Evolutionary conservation across 2,329 filamentous ascomycete species (phyloP).

Genomic region (Botryotinia narcissicola): DNA sequence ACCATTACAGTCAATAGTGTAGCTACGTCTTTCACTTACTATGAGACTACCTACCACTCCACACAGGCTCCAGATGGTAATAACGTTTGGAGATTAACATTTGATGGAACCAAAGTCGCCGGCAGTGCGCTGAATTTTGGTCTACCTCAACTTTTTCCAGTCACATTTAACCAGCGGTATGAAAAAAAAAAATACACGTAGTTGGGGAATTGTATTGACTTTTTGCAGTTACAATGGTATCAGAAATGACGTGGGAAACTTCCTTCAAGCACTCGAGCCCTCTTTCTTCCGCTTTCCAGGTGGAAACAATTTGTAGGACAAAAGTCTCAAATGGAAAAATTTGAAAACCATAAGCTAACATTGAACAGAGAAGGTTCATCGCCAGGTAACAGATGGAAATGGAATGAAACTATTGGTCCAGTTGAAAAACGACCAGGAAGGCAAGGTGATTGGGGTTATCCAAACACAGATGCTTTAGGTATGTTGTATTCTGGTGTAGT

Average conservation of each 20-base stretch:
- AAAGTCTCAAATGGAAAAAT: neutral
- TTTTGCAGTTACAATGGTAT: slow-evolving; percentile 50
- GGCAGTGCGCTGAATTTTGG: slow-evolving; percentile 48
- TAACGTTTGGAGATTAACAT: slow-evolving; percentile 54
- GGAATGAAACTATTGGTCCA: slow-evolving; percentile 43
- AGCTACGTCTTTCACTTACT: slow-evolving; percentile 20
- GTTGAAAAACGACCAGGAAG: slow-evolving; percentile 37
- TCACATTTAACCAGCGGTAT: slow-evolving; percentile 50
- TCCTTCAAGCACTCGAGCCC: slow-evolving; percentile 50
- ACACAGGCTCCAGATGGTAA: slow-evolving; percentile 39
- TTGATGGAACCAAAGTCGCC: slow-evolving; percentile 44
- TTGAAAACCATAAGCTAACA: slow-evolving; percentile 26
- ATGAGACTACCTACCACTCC: slow-evolving; percentile 17
- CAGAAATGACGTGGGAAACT: slow-evolving; percentile 52
- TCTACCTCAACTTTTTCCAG: slow-evolving; percentile 57
- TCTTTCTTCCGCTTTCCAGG: slow-evolving; percentile 62
- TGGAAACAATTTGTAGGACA: slow-evolving; percentile 54
- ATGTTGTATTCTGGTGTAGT: slow-evolving; percentile 23
- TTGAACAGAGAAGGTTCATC: slow-evolving; percentile 31
- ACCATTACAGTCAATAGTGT: slow-evolving; percentile 20
- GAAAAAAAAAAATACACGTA: neutral
- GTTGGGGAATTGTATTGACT: neutral
- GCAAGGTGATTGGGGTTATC: slow-evolving; percentile 44
- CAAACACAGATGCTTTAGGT: slow-evolving; percentile 48
- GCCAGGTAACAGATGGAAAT: slow-evolving; percentile 33